A percentile compares a stretch with the other conserved stretches of the same genome.
phyloP scores from a whole-genome alignment of 192 early-diverging fungal species.

The Entophlyctis luteolus region DNA sequence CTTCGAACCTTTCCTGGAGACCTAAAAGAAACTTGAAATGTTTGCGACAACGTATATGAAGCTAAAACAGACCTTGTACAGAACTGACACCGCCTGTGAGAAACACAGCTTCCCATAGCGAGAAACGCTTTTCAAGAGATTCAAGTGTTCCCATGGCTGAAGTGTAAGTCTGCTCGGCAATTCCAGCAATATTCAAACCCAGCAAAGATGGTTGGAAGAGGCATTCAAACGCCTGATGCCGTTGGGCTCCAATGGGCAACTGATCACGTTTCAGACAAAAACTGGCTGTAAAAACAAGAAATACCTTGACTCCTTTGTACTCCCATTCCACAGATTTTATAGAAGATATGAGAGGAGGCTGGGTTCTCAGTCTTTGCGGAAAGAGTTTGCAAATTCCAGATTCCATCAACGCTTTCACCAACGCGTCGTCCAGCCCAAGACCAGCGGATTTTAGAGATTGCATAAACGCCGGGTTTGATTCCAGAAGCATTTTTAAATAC shows the following conservation, averaged over 20 bases:
- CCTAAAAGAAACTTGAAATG: slow-evolving; percentile 39
- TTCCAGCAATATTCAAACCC: slow-evolving; percentile 25
- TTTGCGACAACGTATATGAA: background rate
- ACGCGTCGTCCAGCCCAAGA: slow-evolving; percentile 40
- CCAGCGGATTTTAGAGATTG: slow-evolving; percentile 41
- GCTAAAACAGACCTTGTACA: slow-evolving; percentile 34
- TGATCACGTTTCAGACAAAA: slow-evolving; percentile 18
- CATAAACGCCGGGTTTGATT: slow-evolving; percentile 9
- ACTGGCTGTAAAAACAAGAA: slow-evolving; percentile 22
- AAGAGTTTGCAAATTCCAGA: slow-evolving; percentile 28
- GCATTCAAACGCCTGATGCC: slow-evolving; percentile 61
- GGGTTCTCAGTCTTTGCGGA: slow-evolving; percentile 4
- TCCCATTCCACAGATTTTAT: slow-evolving; percentile 25
- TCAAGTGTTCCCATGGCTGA: slow-evolving; percentile 55
- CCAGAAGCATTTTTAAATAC: slow-evolving; percentile 39
- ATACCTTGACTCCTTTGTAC: slow-evolving; percentile 32
- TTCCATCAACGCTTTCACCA: slow-evolving; percentile 40
- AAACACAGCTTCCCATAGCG: slow-evolving; percentile 80
- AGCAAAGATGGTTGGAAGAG: slow-evolving; percentile 68
- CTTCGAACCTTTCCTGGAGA: slow-evolving; percentile 68
- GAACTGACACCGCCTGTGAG: slow-evolving; percentile 71
- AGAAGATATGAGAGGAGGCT: background rate
- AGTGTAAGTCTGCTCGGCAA: slow-evolving; percentile 64
- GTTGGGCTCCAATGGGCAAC: slow-evolving; percentile 52
- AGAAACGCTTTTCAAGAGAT: slow-evolving; percentile 69